phyloP scores from a whole-genome alignment of 805 yeast species.

The Wickerhamomyces rabaulensis region DNA sequence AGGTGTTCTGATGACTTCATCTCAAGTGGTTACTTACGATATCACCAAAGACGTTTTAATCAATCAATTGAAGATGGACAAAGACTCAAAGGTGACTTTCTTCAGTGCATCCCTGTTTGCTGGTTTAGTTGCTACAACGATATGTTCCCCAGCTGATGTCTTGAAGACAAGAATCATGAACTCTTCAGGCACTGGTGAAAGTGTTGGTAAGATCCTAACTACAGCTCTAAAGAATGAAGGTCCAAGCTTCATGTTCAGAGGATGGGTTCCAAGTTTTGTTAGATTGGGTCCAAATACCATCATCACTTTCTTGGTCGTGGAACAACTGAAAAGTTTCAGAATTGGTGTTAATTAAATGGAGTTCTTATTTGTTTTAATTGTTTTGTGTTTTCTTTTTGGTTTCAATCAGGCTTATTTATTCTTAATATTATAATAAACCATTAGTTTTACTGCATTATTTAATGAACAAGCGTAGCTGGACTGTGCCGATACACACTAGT shows the following conservation, averaged over 20 bases:
- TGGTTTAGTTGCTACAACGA: slow-evolving; percentile 85
- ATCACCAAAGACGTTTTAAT: slow-evolving; percentile 61
- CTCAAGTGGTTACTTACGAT: slow-evolving; percentile 87
- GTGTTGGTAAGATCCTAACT: slow-evolving; percentile 45
- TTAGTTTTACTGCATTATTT: too few species aligned
- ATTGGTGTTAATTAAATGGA: slow-evolving; percentile 37
- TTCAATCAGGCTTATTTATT: not conserved
- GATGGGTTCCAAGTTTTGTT: slow-evolving; percentile 85
- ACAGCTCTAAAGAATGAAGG: slow-evolving; percentile 67
- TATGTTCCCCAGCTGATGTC: slow-evolving; percentile 91
- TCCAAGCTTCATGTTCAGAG: slow-evolving; percentile 75
- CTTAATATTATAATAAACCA: not conserved
- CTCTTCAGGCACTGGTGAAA: slow-evolving; percentile 34
- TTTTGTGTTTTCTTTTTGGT: slow-evolving; percentile 3
- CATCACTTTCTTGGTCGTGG: slow-evolving; percentile 62
- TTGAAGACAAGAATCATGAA: slow-evolving; percentile 87
- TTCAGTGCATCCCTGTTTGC: slow-evolving; percentile 75
- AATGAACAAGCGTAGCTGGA: too few species aligned
- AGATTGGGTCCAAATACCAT: slow-evolving; percentile 82
- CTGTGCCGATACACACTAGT: too few species aligned
- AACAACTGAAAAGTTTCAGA: slow-evolving; percentile 51
- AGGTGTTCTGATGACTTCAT: slow-evolving; percentile 85
- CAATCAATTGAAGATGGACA: slow-evolving; percentile 42
- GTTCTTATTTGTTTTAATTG: not conserved
- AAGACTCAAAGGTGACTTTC: slow-evolving; percentile 63